Base-by-base conservation (phyloP, 2,329 filamentous ascomycete genomes). In the Orbilia ellipsospora region DNA sequence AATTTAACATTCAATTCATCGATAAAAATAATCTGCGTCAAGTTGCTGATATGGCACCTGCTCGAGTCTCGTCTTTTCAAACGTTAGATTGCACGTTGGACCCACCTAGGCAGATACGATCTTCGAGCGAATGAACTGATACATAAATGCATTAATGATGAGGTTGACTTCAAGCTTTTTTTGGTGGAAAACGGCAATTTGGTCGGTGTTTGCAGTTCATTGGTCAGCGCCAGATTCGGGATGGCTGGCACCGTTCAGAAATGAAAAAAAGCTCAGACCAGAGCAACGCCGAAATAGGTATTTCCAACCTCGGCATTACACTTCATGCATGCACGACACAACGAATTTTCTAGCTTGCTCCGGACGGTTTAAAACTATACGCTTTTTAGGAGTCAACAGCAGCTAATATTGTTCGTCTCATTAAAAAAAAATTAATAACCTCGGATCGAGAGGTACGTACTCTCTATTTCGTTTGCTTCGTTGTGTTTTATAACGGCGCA, bases 251-350 rank as follows among this genome's bases (percentile, higher is more conserved):
- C 23, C 23, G 23, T 23, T 23, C 23, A 23, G 23, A 23, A 23
- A 23, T 23, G 23, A 23, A 23, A 23, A 23, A n/a, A 44, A 44
- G 10, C 10, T 44, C 40, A 44, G 40, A 44, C 10, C 40, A n/a
- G n/a, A 44, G 40, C 40, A 44, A 51, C n/a, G 18, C 45, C 36
- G 3, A 23, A 59, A 16, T 4, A 13, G 55, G 55, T 44, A 59
- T 42, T 42, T 23, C 28, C 28, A 59, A 59, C 55, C 55, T 59
- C 55, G 55, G 55, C 55, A 59, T 59, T n/a, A 56, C 5, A 36
- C 2, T 56, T 56, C 54, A 56, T 56, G 55, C 55, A 59, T n/a
- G 3, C 18, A 23, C 23, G 23, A 23, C 23, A 23, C 23, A 23
- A 23, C 23, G 23, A 23, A 23, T 23, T 23, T 23, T 23, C 23